Evolutionary conservation across 139 green algal genomes (phyloP), one percentile per base, ranked within the genome.

Genomic region (Volvox reticuliferus): DNA sequence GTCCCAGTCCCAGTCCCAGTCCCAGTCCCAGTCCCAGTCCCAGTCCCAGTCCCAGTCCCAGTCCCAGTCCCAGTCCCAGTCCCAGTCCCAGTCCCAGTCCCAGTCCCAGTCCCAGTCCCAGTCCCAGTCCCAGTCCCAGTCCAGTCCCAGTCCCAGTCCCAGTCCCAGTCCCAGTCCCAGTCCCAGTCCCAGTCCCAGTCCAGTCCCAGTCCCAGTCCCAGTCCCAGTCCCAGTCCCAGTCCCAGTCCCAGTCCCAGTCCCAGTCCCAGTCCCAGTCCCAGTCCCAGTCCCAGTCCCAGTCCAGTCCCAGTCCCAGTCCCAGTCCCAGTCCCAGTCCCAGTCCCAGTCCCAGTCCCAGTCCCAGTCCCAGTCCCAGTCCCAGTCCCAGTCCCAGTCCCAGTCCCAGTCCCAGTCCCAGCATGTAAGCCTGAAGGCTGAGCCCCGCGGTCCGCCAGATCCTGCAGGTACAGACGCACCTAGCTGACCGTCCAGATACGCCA

Each of bases 401-500:
- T n/a, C n/a, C 82, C 32, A 14, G 1, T 1, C 33, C 14, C 26
- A 69, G 32, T 32, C 62, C 21, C 28, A 13, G 44, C 44, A 5
- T 55, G 44, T 14, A 55, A 55, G 5, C 44, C 44, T 5, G 44
- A 55, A 5, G 44, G 44, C 44, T 9, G 44, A 55, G 44, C 44
- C 44, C 9, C 44, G 9, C 5, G 44, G 44, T 9, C 9, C 9
- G 5, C 9, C 44, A 9, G 44, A 9, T 9, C 44, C 9, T 55
- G 9, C 44, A 9, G 44, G 9, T 9, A 22, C 36, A 19, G 55
- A 30, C 88, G 32, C 65, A 92, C 89, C 89, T 69, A 92, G 78
- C 44, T 94, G 82, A 20, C 88, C 91, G 30, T 94, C 89, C 76
- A 92, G 89, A 62, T 84, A 93, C 21, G 91, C 91, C 78, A 95